Conservation (phyloP, 2,329 filamentous ascomycete genomes). For the Gyromitra esculenta region DNA sequence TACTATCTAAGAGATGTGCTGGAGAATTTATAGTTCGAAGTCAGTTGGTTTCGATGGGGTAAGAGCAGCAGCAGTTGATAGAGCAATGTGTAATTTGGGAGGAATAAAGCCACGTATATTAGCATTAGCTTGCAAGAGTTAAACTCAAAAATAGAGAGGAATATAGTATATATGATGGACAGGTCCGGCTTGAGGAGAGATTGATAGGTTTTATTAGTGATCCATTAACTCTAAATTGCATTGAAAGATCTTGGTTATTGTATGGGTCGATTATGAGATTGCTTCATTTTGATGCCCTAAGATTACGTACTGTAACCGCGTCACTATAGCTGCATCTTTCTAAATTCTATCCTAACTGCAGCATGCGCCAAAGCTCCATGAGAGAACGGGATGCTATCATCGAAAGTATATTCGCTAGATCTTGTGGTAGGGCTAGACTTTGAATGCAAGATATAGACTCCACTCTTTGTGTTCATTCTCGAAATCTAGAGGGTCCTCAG, state of each 20-base stretch:
- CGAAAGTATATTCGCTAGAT: conserved; percentile 22
- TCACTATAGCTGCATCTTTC: conserved; percentile 1
- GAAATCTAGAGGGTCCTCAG: too few species aligned
- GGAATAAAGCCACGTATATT: neutral
- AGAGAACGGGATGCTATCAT: conserved; percentile 9
- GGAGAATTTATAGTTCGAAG: neutral
- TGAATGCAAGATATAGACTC: too few species aligned
- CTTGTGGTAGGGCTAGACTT: neutral
- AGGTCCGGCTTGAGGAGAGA: neutral
- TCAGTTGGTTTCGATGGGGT: neutral
- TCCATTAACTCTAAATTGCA: neutral
- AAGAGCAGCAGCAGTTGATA: neutral
- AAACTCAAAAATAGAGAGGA: neutral
- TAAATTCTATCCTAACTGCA: conserved; percentile 18
- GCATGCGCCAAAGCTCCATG: neutral
- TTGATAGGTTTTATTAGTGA: neutral
- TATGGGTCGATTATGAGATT: neutral
- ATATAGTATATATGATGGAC: neutral
- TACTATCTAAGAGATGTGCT: neutral
- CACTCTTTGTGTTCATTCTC: too few species aligned
- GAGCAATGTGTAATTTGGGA: neutral
- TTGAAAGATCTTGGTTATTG: neutral
- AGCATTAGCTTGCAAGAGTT: too few species aligned
- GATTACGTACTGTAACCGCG: neutral
- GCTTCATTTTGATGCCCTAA: conserved; percentile 3